Conservation (phyloP, 139 green algal species). For the Coccomyxa sp. region DNA sequence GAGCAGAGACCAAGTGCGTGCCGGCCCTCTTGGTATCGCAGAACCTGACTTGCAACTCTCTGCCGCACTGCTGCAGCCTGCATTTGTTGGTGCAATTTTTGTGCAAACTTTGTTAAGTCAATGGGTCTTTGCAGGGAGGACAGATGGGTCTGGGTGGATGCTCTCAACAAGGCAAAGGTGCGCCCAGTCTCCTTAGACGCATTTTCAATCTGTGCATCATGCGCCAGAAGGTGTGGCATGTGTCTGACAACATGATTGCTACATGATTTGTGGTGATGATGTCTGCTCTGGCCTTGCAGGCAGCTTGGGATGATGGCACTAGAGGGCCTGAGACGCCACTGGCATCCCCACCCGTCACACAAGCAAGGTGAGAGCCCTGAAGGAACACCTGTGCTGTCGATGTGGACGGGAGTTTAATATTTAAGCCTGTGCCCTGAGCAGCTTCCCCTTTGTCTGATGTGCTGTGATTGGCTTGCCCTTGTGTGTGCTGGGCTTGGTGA, state of each 20-base stretch:
- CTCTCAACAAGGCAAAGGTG: conserved; percentile 32
- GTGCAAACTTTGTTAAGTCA: no score
- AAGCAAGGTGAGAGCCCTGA: no score
- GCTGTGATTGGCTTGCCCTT: no score
- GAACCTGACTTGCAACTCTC: no score
- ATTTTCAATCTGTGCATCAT: neutral
- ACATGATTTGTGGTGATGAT: neutral
- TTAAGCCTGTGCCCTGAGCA: no score
- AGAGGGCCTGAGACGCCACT: neutral
- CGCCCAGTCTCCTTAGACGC: neutral
- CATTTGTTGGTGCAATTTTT: no score
- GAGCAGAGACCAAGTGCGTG: conserved; percentile 55
- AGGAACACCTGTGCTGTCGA: no score
- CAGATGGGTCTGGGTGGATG: conserved; percentile 51
- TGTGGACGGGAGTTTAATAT: no score
- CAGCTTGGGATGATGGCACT: neutral
- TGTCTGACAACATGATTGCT: neutral
- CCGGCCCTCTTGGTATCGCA: neutral
- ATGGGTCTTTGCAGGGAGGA: conserved; percentile 39
- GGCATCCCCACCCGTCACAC: no score
- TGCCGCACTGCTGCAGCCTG: no score
- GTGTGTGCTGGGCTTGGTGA: no score
- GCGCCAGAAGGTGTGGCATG: neutral
- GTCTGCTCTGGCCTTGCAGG: neutral
- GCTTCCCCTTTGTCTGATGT: no score